These are phyloP conservation scores for Rosa multiflora DNA, from an alignment of 306 rosid species.

Conservation along the genomic window DNA sequence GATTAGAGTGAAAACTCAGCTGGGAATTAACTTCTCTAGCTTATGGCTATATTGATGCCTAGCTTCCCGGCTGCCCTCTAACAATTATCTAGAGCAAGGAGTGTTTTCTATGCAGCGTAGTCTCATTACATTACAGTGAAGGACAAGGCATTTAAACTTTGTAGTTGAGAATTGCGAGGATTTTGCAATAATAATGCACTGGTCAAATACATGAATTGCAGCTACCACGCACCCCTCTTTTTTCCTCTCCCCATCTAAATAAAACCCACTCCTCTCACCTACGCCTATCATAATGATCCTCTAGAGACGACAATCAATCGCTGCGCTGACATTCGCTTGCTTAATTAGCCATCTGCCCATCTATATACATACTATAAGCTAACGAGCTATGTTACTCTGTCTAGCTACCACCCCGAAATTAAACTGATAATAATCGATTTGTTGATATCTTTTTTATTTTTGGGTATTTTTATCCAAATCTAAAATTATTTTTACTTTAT, in stretches of 20 bases:
- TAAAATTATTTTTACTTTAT: too few species aligned
- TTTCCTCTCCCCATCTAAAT: too few species aligned
- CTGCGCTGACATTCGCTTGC: too few species aligned
- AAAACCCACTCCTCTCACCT: neutral
- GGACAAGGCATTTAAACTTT: neutral
- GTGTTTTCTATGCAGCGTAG: slow-evolving; percentile 13
- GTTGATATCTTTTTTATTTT: too few species aligned
- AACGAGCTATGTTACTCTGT: neutral
- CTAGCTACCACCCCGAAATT: neutral
- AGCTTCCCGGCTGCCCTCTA: slow-evolving; percentile 33
- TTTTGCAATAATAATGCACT: too few species aligned
- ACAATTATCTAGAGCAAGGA: slow-evolving; percentile 70
- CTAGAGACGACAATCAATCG: too few species aligned
- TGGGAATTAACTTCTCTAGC: slow-evolving; percentile 44
- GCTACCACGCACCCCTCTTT: too few species aligned
- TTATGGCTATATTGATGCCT: slow-evolving; percentile 77
- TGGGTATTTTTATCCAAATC: neutral
- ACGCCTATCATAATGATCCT: neutral
- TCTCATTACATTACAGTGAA: neutral
- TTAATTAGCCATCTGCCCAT: too few species aligned
- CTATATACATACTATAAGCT: too few species aligned
- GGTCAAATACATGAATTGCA: too few species aligned
- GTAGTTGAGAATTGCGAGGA: neutral
- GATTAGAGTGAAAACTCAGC: slow-evolving; percentile 42
- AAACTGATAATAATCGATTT: too few species aligned